A percentile compares a stretch with the other conserved stretches of the same genome.
Evolutionary conservation across 768 basidiomycete genomes (phyloP).

Genomic region (Suillus subalutaceus): DNA sequence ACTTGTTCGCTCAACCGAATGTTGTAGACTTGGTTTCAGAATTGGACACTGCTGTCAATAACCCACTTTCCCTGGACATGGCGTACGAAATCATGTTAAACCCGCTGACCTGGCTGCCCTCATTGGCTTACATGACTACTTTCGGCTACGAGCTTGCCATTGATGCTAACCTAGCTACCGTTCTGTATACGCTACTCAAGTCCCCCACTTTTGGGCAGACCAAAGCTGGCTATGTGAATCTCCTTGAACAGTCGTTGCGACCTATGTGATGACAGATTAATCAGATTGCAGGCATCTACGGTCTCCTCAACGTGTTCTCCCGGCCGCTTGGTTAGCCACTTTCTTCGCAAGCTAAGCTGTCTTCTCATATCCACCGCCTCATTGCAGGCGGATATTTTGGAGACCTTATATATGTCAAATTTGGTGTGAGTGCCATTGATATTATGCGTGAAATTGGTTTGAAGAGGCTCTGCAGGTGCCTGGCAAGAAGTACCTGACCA

Average conservation of each 20-base stretch:
- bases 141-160: conserved; percentile 63
- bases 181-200: conserved; percentile 44
- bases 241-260: conserved; percentile 22
- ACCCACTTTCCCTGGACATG: conserved; percentile 40
- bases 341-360: background rate
- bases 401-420: conserved; percentile 46
- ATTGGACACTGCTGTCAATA: conserved; percentile 49
- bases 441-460: background rate
- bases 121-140: conserved; percentile 54
- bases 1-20: background rate
- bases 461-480: conserved; percentile 20
- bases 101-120: conserved; percentile 58
- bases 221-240: conserved; percentile 55
- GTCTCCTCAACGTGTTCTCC: conserved; percentile 54
- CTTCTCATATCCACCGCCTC: background rate
- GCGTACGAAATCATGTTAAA: conserved; percentile 38
- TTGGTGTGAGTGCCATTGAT: conserved; percentile 33
- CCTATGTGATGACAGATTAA: conserved; percentile 6
- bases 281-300: conserved; percentile 36
- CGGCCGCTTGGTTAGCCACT: conserved; percentile 42
- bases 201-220: conserved; percentile 46
- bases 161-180: conserved; percentile 53
- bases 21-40: conserved; percentile 30
- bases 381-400: conserved; percentile 46
- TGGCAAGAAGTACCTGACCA: conserved; percentile 52